Conservation (phyloP, 805 yeast species). For the Sugiyamaella chiloensis region DNA sequence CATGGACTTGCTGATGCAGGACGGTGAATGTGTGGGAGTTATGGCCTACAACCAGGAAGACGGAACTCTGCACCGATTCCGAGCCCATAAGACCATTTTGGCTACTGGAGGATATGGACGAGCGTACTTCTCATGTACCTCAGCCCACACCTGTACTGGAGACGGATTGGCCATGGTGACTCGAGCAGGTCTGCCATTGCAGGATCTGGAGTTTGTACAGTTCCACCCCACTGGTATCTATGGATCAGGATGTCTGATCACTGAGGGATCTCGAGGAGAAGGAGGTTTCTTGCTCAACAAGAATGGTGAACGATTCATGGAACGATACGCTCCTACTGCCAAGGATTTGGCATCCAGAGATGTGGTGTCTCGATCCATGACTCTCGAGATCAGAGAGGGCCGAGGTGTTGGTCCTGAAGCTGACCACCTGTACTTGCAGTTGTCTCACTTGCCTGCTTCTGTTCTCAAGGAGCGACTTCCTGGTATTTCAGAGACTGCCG, state of each 20-base stretch:
- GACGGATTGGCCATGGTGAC: constrained; percentile 98
- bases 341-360: constrained; percentile 98
- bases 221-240: constrained; percentile 99
- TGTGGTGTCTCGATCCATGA: constrained; percentile 96
- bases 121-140: constrained; percentile 97
- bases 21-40: constrained; percentile 95
- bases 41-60: constrained; percentile 98
- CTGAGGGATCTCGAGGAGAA: constrained; percentile 99
- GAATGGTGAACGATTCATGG: constrained; percentile 99
- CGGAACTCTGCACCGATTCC: constrained; percentile 96
- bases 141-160: constrained; percentile 99
- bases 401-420: constrained; percentile 97
- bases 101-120: constrained; percentile 99
- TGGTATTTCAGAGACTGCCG: constrained; percentile 98
- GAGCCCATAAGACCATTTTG: constrained; percentile 91
- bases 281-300: constrained; percentile 96
- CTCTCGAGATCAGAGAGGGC: constrained; percentile 97
- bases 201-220: constrained; percentile 96
- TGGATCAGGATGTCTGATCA: constrained; percentile 97
- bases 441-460: constrained; percentile 87
- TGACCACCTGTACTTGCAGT: constrained; percentile 94
- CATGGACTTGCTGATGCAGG: constrained; percentile 87
- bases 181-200: constrained; percentile 96
- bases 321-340: constrained; percentile 98
- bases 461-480: constrained; percentile 95